Base-by-base conservation (phyloP, 176 grass and related monocot genomes). In the Otatea glauca region DNA sequence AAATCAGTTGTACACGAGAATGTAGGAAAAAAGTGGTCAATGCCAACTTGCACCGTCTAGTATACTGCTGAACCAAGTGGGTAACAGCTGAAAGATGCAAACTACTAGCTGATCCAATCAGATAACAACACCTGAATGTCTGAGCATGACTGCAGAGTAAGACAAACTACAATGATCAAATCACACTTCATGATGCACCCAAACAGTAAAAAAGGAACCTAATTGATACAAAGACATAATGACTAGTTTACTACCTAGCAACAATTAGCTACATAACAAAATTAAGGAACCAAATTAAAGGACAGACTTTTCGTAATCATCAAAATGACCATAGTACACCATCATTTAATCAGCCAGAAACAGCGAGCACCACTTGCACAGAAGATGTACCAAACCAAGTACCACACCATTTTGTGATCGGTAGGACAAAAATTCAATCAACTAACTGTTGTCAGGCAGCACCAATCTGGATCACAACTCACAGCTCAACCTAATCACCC, bases 131-230 rank as follows among this genome's bases (percentile, higher is more conserved):
- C 24, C 24, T 55, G 56, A 70, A 86, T 48, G 34, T 76, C 4
- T 5, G 24, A 82, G 35, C 72, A 53, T 24, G 59, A n/a, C 23
- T 39, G 15, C 65, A 37, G 68, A 8, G 3, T 38, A 86, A 49
- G 59, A 70, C 16, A 71, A 63, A 72, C 13, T 64, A 65, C 34
- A 78, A 43, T 27, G 45, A 90, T 82, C 44, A 77, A 55, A 72
- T 29, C 53, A 20, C 6, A 38, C 59, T 17, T 34, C 44, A 81
- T 76, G 34, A 70, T 8, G 79, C 29, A 75, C 27, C 67, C 9
- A 29, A 65, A 74, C 42, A 66, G 77, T 72, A 84, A 81, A 58
- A 20, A 39, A 23, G 48, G 70, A 68, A 32, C 47, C 18, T 59
- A 60, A 48, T 0, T 42, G 41, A 84, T 66, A 23, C 24, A 32